Base-by-base conservation (phyloP, 1,139 yeast species). In the Tardiomyces depauwii region DNA sequence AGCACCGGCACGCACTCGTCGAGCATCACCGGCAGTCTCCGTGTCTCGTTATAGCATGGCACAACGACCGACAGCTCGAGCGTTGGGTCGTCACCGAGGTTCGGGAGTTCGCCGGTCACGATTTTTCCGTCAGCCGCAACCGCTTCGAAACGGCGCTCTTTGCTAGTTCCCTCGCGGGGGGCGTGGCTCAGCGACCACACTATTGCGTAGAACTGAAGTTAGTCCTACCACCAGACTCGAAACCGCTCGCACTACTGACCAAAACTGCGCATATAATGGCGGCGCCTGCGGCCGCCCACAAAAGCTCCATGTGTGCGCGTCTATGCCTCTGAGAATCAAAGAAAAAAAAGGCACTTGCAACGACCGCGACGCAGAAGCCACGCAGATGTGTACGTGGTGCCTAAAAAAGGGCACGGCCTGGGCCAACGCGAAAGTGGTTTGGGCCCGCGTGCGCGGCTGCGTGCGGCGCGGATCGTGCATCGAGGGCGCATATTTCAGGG, bases 1-100 rank as follows among this genome's bases (percentile, higher is more conserved):
- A 93, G 69, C 54, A 74, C 77, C 11, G 64, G 75, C 40, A 86
- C 72, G 2, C 93, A 76, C 51, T 91, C 97, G 46, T 77, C 80
- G 47, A 91, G 70, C 94, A 91, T 86, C 43, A 67, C 62, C 28
- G 78, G 77, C 49, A 91, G 72, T 48, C 98, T 72, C 19, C 71
- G 64, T 1, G 83, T 80, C 65, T 91, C 98, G 61, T 91, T 91
- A 61, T 76, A 91, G 60, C 96, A 88, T 10, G 98, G 98, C 16
- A 91, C 76, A 13, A 93, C 87, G 28, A 91, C 81, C 38, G 93
- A 79, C 43, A 89, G 57, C 40, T 73, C 73, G 23, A 82, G 44
- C 30, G 44, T 30, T 23, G 57, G 45, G 14, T 45, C 47, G n/a
- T 49, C 51, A 21, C 21, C 21, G 12, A 49, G 41, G 19, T 39